Evolutionary conservation across 805 yeast species (phyloP).

Genomic region (Candida michaelii): DNA sequence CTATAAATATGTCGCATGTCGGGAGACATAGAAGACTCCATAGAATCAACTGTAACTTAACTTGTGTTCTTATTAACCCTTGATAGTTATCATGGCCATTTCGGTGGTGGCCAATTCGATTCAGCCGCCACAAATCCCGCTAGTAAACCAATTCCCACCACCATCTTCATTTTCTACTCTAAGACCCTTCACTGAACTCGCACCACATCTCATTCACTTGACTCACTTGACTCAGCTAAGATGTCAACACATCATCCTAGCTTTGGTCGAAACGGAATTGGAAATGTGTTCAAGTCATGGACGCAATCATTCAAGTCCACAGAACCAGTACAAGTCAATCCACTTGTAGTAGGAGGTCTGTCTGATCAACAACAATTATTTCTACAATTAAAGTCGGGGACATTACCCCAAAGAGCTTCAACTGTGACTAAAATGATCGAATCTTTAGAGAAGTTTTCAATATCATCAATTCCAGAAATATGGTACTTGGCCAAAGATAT

Average conservation of each 20-base stretch:
- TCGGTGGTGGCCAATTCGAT: too few relatives aligned
- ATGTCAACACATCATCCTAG: constrained; percentile 30
- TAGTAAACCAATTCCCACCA: too few relatives aligned
- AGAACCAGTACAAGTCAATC: constrained; percentile 39
- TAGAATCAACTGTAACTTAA: too few relatives aligned
- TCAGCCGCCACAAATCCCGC: too few relatives aligned
- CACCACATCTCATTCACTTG: too few relatives aligned
- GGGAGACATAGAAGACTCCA: too few relatives aligned
- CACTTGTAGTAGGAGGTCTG: constrained; percentile 47
- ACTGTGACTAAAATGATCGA: constrained; percentile 54
- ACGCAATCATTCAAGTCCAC: constrained; percentile 36
- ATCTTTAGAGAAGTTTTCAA: constrained; percentile 50
- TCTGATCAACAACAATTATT: constrained; percentile 38
- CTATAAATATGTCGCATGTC: too few relatives aligned
- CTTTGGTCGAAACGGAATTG: constrained; percentile 31
- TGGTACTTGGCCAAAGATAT: constrained; percentile 70
- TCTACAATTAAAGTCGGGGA: constrained; percentile 37
- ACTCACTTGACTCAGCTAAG: too few relatives aligned
- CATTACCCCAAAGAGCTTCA: constrained; percentile 39
- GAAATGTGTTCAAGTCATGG: constrained; percentile 40
- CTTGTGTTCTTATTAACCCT: too few relatives aligned
- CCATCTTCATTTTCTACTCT: too few relatives aligned
- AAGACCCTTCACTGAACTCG: too few relatives aligned
- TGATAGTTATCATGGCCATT: too few relatives aligned
- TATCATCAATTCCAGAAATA: constrained; percentile 64